phyloP scores from a whole-genome alignment of 352 stramenopile genomes.

The Pythium coloratum region DNA sequence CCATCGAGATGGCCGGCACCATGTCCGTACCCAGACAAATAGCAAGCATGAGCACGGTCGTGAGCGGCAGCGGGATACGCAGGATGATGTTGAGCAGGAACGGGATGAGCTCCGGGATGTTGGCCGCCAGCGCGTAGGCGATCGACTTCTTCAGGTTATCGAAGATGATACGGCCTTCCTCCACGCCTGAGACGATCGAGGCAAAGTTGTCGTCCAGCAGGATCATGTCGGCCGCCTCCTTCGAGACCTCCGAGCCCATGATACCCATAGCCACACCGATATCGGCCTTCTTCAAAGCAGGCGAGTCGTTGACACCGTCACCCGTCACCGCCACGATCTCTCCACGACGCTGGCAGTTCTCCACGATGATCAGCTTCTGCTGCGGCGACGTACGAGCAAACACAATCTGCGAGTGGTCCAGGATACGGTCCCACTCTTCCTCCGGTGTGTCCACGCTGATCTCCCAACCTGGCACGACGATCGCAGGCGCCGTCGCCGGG shows the following conservation, averaged over 20 bases:
- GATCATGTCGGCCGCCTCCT: conserved; percentile 95
- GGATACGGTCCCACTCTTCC: conserved; percentile 85
- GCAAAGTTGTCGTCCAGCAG: conserved; percentile 98
- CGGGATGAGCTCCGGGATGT: conserved; percentile 88
- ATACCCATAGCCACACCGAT: conserved; percentile 99
- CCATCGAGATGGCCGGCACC: conserved; percentile 91
- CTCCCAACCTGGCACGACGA: conserved; percentile 84
- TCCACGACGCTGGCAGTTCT: conserved; percentile 82
- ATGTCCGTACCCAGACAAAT: conserved; percentile 94
- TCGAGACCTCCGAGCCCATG: conserved; percentile 95
- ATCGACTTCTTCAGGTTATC: conserved; percentile 96
- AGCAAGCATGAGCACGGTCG: conserved; percentile 90
- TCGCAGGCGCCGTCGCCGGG: conserved; percentile 69
- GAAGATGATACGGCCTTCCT: conserved; percentile 95
- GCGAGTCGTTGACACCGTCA: conserved; percentile 98
- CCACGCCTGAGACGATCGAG: conserved; percentile 94
- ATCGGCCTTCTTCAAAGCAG: conserved; percentile 95
- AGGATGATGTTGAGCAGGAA: conserved; percentile 88
- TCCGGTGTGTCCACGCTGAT: conserved; percentile 74
- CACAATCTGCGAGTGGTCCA: conserved; percentile 91
- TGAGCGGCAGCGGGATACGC: conserved; percentile 85
- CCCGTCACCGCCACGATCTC: conserved; percentile 95
- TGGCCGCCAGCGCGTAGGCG: conserved; percentile 90
- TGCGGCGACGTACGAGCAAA: conserved; percentile 95
- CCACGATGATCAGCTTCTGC: conserved; percentile 95